Evolutionary conservation across 78 protist species (phyloP).

Genomic region (Speleostelium caveatum): DNA sequence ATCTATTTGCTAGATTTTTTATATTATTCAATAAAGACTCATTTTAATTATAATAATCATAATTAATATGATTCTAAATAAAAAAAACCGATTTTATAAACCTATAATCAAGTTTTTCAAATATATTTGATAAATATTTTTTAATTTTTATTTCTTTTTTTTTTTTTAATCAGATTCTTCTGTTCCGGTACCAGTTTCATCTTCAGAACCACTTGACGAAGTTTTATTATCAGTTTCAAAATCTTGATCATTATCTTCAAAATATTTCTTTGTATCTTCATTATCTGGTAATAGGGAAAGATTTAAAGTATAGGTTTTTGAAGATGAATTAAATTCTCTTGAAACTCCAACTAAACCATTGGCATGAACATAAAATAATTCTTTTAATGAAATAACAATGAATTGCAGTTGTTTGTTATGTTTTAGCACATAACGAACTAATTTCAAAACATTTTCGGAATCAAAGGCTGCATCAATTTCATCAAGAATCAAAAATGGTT

Average conservation of each 20-base stretch:
- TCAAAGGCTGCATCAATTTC: slow-evolving; percentile 99
- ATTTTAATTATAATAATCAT: no score
- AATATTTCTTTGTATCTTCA: background rate
- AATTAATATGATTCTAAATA: no score
- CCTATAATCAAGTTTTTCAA: no score
- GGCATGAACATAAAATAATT: slow-evolving; percentile 84
- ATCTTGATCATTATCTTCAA: background rate
- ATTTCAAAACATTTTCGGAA: slow-evolving; percentile 90
- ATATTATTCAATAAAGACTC: no score
- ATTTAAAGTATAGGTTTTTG: background rate
- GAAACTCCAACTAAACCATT: slow-evolving; percentile 90
- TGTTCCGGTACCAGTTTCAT: background rate
- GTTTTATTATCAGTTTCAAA: background rate
- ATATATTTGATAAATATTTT: no score
- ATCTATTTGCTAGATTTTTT: no score
- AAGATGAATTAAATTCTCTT: slow-evolving; percentile 40
- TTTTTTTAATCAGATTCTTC: background rate
- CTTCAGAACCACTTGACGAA: background rate
- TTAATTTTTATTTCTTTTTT: no score
- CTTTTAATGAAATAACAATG: slow-evolving; percentile 95
- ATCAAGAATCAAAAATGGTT: slow-evolving; percentile 99
- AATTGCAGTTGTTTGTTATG: slow-evolving; percentile 81
- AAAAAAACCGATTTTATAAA: no score
- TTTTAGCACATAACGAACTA: slow-evolving; percentile 85
- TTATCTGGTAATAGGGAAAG: slow-evolving; percentile 21